These are phyloP conservation scores for Sisymbrium irio DNA, from an alignment of 345 rosid species.

Conservation along the genomic window DNA sequence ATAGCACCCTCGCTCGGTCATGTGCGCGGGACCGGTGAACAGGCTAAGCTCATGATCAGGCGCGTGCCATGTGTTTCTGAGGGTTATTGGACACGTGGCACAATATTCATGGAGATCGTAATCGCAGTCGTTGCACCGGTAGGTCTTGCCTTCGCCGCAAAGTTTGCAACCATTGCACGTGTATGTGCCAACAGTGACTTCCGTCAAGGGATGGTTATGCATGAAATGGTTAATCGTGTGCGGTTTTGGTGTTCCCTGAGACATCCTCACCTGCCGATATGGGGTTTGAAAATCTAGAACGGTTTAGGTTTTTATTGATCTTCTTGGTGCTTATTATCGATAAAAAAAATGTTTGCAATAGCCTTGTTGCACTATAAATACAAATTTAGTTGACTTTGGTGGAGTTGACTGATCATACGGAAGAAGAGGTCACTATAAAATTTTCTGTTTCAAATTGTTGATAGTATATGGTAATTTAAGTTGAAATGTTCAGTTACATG, in stretches of 20 bases:
- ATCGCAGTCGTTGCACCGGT: constrained; percentile 36
- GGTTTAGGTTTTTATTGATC: not conserved
- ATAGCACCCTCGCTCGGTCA: constrained; percentile 25
- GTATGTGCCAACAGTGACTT: constrained; percentile 17
- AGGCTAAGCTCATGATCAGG: constrained; percentile 33
- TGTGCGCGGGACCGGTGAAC: not conserved
- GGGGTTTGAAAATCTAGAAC: not conserved
- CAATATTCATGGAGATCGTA: constrained; percentile 46
- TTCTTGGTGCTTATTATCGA: not conserved
- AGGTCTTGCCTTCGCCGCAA: constrained; percentile 21
- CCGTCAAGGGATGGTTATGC: constrained; percentile 33
- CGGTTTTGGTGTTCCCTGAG: not conserved
- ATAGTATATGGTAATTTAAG: not conserved
- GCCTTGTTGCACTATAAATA: not conserved
- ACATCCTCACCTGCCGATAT: not conserved
- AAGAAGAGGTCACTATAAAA: constrained; percentile 5
- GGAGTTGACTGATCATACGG: constrained; percentile 2
- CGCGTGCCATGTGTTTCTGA: constrained; percentile 36
- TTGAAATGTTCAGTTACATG: constrained; percentile 8
- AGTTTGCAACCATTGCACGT: constrained; percentile 39
- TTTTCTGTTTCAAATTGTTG: constrained; percentile 26
- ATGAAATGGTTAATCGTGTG: constrained; percentile 22
- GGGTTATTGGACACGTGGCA: constrained; percentile 22
- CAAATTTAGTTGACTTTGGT: constrained; percentile 23
- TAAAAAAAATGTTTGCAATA: not conserved